Percentiles rank a stretch among this genome's conserved stretches.
phyloP scores from a whole-genome alignment of 2,329 filamentous ascomycete species.

The Chaetomiaceae sp. region DNA sequence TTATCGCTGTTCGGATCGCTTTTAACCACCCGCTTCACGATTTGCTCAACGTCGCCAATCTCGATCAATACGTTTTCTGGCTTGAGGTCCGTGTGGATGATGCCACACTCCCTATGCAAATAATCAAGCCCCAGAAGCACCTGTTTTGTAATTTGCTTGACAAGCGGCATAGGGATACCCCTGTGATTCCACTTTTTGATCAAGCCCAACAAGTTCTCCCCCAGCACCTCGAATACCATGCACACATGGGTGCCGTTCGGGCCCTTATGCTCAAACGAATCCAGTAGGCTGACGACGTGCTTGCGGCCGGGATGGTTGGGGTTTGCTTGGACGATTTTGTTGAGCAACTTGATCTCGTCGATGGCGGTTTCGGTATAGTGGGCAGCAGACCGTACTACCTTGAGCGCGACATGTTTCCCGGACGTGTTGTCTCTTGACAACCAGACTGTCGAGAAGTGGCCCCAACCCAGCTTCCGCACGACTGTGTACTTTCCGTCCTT shows the following conservation, averaged over 20 bases:
- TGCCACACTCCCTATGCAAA: slow-evolving; percentile 94
- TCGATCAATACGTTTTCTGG: slow-evolving; percentile 98
- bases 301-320: slow-evolving; percentile 89
- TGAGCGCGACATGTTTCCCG: slow-evolving; percentile 92
- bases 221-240: slow-evolving; percentile 98
- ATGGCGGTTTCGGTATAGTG: slow-evolving; percentile 99
- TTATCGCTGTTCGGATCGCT: slow-evolving; percentile 68
- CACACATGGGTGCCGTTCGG: slow-evolving; percentile 95
- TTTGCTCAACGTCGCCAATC: slow-evolving; percentile 97
- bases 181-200: slow-evolving; percentile 99
- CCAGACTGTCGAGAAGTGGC: slow-evolving; percentile 98
- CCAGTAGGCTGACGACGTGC: slow-evolving; percentile 91
- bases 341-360: slow-evolving; percentile 97
- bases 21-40: slow-evolving; percentile 93
- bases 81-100: slow-evolving; percentile 97
- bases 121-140: slow-evolving; percentile 94
- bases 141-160: slow-evolving; percentile 99
- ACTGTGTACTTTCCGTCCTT: slow-evolving; percentile 97
- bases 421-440: slow-evolving; percentile 76
- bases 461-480: slow-evolving; percentile 95
- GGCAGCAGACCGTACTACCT: slow-evolving; percentile 93
- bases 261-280: slow-evolving; percentile 96
- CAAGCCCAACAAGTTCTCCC: slow-evolving; percentile 87
- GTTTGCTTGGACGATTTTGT: slow-evolving; percentile 93
- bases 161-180: slow-evolving; percentile 90